Conservation (phyloP, 1,284 basidiomycete genomes). For the Meripilus lineatus region DNA sequence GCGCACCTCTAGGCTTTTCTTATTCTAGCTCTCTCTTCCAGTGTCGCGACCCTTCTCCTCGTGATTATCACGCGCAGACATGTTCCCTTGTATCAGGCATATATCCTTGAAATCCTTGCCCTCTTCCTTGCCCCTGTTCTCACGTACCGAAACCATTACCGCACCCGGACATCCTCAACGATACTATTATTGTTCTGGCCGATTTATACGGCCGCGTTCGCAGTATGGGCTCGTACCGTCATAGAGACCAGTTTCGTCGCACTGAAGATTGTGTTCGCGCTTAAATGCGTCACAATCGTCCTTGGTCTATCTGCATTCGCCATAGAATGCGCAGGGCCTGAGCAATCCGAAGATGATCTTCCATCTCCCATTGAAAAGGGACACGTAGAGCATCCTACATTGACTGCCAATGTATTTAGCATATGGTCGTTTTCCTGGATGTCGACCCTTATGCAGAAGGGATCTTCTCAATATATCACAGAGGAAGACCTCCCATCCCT, state of each 20-base stretch:
- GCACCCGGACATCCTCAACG: conserved; percentile 74
- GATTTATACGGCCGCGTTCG: conserved; percentile 47
- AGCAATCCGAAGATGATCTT: conserved; percentile 38
- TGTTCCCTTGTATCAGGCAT: conserved; percentile 49
- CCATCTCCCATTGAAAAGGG: conserved; percentile 34
- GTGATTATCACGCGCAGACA: conserved; percentile 31
- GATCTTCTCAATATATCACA: conserved; percentile 56
- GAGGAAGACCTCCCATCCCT: conserved; percentile 76
- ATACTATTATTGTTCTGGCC: conserved; percentile 85
- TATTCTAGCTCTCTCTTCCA: conserved; percentile 34
- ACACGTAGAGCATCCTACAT: conserved; percentile 63
- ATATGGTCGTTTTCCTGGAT: conserved; percentile 79
- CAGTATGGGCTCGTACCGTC: conserved; percentile 63
- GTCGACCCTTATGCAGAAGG: conserved; percentile 72
- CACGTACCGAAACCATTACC: conserved; percentile 70
- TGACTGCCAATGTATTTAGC: conserved; percentile 83
- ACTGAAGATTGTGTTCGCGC: conserved; percentile 32
- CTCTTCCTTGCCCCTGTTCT: conserved; percentile 42
- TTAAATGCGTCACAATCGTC: conserved; percentile 44
- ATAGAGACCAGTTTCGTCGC: conserved; percentile 26
- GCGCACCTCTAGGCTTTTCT: conserved; percentile 43
- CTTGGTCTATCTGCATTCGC: conserved; percentile 56
- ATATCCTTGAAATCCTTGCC: conserved; percentile 55
- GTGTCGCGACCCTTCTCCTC: conserved; percentile 34
- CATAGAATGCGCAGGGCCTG: conserved; percentile 73